A percentile compares a stretch with the other conserved stretches of the same genome.
Conservation (phyloP, 441 rosid genomes). For the Dalechampia spathulata region DNA sequence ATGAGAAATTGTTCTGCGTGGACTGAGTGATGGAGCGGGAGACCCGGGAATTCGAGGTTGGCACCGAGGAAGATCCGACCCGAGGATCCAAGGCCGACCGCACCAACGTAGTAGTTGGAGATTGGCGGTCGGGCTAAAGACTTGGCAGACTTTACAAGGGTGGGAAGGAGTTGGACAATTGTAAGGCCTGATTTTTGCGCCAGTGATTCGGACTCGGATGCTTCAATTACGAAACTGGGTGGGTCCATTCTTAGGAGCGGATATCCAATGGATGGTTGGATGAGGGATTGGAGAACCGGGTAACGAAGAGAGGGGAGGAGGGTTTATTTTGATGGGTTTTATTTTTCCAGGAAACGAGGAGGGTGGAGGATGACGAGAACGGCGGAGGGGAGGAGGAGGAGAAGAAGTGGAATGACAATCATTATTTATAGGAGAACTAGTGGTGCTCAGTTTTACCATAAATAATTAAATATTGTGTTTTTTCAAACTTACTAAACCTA, state of each 20-base stretch:
- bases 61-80: constrained; percentile 84
- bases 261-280: neutral
- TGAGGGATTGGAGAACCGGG: neutral
- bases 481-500: neutral
- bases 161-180: constrained; percentile 54
- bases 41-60: constrained; percentile 83
- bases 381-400: neutral
- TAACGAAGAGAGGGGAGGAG: constrained; percentile 3
- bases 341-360: constrained; percentile 18
- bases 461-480: no score
- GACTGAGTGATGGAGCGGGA: constrained; percentile 59
- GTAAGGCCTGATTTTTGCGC: constrained; percentile 47
- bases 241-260: constrained; percentile 36
- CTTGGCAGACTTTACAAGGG: constrained; percentile 50
- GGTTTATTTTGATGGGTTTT: no score
- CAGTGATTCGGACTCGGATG: constrained; percentile 61
- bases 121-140: constrained; percentile 72
- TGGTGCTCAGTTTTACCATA: neutral
- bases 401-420: neutral
- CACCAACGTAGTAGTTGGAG: constrained; percentile 74
- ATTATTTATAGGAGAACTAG: constrained; percentile 11
- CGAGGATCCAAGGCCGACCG: constrained; percentile 75
- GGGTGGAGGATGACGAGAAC: constrained; percentile 11
- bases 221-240: constrained; percentile 52
- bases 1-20: constrained; percentile 92